Percentiles rank a stretch among this genome's conserved stretches.
Evolutionary conservation across 129 eudicot genomes (phyloP).

Genomic region (Arctium lappa): DNA sequence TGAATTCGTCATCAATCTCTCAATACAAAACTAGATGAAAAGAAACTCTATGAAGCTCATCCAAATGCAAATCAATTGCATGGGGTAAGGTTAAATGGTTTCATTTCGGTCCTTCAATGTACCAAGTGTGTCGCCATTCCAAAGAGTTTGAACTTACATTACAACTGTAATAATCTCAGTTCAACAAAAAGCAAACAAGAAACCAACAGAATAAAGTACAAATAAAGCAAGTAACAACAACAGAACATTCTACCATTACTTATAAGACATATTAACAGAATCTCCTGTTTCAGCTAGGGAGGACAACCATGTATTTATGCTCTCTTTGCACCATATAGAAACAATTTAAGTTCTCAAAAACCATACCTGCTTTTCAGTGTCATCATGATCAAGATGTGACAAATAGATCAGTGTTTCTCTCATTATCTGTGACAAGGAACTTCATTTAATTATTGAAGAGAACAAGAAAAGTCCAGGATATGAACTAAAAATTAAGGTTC

Average conservation of each 20-base stretch:
- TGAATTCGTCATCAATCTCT: not conserved
- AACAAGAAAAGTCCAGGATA: not conserved
- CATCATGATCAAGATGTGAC: slow-evolving; percentile 96
- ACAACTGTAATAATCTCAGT: not conserved
- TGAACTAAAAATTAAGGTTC: not conserved
- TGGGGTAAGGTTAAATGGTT: not conserved
- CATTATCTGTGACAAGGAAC: slow-evolving; percentile 71
- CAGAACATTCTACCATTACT: not conserved
- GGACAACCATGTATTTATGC: not conserved
- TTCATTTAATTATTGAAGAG: not conserved
- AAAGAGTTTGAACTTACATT: not conserved
- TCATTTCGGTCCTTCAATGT: not conserved
- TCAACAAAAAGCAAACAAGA: not conserved
- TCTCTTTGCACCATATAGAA: slow-evolving; percentile 1
- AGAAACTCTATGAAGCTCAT: not conserved
- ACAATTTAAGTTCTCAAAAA: slow-evolving; percentile 7
- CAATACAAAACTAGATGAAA: not conserved
- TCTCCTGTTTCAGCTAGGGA: not conserved
- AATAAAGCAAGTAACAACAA: not conserved
- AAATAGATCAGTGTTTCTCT: slow-evolving; percentile 90
- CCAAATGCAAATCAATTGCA: not conserved
- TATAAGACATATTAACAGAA: not conserved
- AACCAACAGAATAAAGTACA: not conserved
- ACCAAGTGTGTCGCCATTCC: not conserved
- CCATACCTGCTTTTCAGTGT: slow-evolving; percentile 93